phyloP scores from a whole-genome alignment of 2,329 filamentous ascomycete species.

The Helotiales sp. region DNA sequence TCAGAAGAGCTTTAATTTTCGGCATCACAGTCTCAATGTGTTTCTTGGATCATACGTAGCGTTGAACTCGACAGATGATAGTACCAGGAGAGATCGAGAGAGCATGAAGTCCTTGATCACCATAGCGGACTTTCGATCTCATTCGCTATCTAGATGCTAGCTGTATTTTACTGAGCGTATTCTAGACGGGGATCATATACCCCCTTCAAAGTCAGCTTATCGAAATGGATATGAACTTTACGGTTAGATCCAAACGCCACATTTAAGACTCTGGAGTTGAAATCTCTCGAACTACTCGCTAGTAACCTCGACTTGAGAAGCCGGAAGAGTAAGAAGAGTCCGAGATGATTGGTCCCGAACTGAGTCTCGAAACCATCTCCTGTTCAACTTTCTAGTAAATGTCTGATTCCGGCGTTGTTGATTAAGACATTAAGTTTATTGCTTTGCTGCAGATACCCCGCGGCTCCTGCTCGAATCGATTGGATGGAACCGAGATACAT shows the following conservation, averaged over 20 bases:
- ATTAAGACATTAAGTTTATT: conserved; percentile 33
- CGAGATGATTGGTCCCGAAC: conserved; percentile 53
- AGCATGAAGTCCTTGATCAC: conserved; percentile 39
- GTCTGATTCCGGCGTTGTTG: conserved; percentile 23
- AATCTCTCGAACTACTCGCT: conserved; percentile 37
- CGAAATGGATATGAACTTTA: conserved; percentile 41
- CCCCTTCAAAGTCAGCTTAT: conserved; percentile 25
- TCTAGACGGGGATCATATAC: conserved; percentile 38
- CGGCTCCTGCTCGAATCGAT: conserved; percentile 15
- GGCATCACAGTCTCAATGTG: background rate
- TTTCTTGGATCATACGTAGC: conserved; percentile 21
- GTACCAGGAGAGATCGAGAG: conserved; percentile 44
- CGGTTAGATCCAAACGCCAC: conserved; percentile 46
- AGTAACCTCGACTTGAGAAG: conserved; percentile 47
- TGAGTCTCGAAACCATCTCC: conserved; percentile 49
- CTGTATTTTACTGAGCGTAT: conserved; percentile 46
- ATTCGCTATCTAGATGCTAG: conserved; percentile 47
- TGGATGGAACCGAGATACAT: conserved; percentile 36
- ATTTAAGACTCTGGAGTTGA: conserved; percentile 47
- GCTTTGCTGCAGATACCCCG: conserved; percentile 27
- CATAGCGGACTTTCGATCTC: conserved; percentile 47
- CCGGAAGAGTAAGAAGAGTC: conserved; percentile 53
- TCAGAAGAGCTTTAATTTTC: background rate
- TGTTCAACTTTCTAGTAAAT: conserved; percentile 33
- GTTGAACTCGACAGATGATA: conserved; percentile 32